Conservation (phyloP, 1,139 yeast species). For the Candida tunisiensis region DNA sequence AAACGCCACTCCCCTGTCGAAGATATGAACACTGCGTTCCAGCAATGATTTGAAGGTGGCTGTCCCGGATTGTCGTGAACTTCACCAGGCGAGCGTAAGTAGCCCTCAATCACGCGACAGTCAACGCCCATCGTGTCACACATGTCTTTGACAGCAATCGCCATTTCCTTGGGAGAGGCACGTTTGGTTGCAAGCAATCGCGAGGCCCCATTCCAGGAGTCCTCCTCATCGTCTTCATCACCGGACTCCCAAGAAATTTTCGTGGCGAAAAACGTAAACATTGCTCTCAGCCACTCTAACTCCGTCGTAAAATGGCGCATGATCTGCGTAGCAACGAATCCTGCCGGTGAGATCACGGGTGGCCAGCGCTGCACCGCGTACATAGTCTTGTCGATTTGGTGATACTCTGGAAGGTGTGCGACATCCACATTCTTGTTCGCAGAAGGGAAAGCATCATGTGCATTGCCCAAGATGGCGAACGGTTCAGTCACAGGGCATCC, state of each 20-base stretch:
- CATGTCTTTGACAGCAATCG: conserved; percentile 59
- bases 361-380: conserved; percentile 18
- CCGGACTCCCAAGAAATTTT: conserved; percentile 24
- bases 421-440: conserved; percentile 4
- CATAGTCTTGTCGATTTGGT: conserved; percentile 15
- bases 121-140: conserved; percentile 55
- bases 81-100: conserved; percentile 62
- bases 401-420: conserved; percentile 10
- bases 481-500: conserved; percentile 55
- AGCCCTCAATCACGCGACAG: conserved; percentile 67
- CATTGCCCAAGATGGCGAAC: conserved; percentile 14
- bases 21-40: conserved; percentile 68
- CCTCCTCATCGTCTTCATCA: conserved; percentile 8
- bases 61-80: conserved; percentile 22
- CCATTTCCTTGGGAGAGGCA: conserved; percentile 59
- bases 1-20: conserved; percentile 71
- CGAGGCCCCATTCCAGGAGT: conserved; percentile 7
- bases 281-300: conserved; percentile 41
- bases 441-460: neutral
- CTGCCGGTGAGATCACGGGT: conserved; percentile 25
- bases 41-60: conserved; percentile 63
- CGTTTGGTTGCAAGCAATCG: conserved; percentile 23
- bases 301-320: conserved; percentile 26
- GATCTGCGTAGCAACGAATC: conserved; percentile 29
- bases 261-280: conserved; percentile 41